phyloP scores from a whole-genome alignment of 2,329 filamentous ascomycete species.

The Nigrospora sphaerica region DNA sequence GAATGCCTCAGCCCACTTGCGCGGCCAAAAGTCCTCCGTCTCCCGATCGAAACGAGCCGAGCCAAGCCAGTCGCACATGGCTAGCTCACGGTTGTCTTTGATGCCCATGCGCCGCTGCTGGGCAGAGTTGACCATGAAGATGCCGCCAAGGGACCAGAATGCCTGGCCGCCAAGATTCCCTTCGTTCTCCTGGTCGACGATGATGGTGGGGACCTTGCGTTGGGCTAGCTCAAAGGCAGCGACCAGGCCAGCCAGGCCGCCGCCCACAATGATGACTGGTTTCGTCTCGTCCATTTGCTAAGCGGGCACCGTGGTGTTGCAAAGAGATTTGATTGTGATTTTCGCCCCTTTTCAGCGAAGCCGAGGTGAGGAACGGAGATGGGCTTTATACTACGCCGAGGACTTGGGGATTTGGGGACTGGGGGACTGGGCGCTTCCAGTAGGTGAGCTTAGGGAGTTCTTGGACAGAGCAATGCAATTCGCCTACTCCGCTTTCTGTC shows the following conservation, averaged over 20 bases:
- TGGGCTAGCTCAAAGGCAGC: slow-evolving; percentile 49
- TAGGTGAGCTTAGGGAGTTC: no score
- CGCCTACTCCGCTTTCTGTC: no score
- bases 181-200: slow-evolving; percentile 53
- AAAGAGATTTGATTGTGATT: no score
- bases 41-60: slow-evolving; percentile 52
- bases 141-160: slow-evolving; percentile 56
- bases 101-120: slow-evolving; percentile 52
- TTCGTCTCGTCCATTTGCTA: slow-evolving; percentile 2
- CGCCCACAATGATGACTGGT: slow-evolving; percentile 49
- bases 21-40: slow-evolving; percentile 49
- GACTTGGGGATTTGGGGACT: no score
- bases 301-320: no score
- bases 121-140: slow-evolving; percentile 52
- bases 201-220: slow-evolving; percentile 39
- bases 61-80: slow-evolving; percentile 51
- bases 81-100: slow-evolving; percentile 48
- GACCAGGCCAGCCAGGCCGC: slow-evolving; percentile 51
- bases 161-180: slow-evolving; percentile 53
- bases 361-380: no score
- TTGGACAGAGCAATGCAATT: no score
- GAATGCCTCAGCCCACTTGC: slow-evolving; percentile 56
- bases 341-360: no score
- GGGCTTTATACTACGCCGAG: no score
- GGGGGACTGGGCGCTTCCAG: no score